Evolutionary conservation across 1,139 yeast genomes (phyloP).

Genomic region (Candida pseudoviswanathii): DNA sequence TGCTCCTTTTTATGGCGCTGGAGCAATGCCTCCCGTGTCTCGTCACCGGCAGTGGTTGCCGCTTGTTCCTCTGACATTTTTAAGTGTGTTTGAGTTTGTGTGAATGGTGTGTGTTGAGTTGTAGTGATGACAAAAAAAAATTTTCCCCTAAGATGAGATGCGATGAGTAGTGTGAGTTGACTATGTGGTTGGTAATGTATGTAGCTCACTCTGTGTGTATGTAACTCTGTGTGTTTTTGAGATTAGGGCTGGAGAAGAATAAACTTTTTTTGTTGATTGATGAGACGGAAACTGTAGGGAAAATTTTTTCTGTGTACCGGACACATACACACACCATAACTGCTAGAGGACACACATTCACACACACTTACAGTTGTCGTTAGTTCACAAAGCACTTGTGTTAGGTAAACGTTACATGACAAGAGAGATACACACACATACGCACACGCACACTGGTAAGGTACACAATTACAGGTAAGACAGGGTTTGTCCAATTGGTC

Average conservation of each 20-base stretch:
- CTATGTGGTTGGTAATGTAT: background rate
- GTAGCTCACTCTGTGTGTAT: background rate
- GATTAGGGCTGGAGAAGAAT: background rate
- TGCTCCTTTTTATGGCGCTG: conserved; percentile 70
- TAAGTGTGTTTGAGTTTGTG: background rate
- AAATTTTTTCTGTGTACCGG: background rate
- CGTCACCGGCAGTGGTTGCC: background rate
- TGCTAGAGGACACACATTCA: background rate
- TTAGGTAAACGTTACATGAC: background rate
- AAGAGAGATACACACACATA: background rate
- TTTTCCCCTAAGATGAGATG: background rate
- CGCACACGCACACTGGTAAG: background rate
- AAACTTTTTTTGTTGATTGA: background rate
- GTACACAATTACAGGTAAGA: conserved; percentile 1
- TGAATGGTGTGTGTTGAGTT: background rate
- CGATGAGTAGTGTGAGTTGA: conserved; percentile 2
- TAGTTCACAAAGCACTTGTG: background rate
- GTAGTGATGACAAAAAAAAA: background rate
- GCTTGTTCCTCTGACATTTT: conserved; percentile 3
- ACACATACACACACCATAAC: background rate
- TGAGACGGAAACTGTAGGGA: background rate
- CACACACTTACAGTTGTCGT: background rate
- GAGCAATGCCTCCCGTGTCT: conserved; percentile 49
- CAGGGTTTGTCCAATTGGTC: background rate
- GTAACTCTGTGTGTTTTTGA: background rate